phyloP scores from a whole-genome alignment of 495 filamentous ascomycete species.

The Daldinia decipiens region DNA sequence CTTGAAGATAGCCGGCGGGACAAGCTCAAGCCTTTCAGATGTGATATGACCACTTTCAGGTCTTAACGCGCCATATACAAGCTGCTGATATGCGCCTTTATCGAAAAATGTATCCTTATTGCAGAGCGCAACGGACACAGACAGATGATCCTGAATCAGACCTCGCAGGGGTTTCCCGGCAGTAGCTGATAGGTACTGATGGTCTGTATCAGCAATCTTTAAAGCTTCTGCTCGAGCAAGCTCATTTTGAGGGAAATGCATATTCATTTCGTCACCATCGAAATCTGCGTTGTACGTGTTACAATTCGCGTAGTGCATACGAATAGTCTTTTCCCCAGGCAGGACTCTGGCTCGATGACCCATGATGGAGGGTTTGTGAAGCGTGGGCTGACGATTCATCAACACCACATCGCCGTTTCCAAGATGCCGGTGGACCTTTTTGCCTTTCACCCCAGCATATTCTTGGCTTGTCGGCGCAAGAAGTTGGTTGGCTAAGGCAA shows the following conservation, averaged over 20 bases:
- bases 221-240: constrained; percentile 90
- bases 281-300: constrained; percentile 99
- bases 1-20: constrained; percentile 83
- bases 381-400: constrained; percentile 99
- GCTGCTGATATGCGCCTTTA: constrained; percentile 87
- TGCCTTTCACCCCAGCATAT: constrained; percentile 81
- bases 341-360: constrained; percentile 92
- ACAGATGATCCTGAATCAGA: constrained; percentile 98
- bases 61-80: constrained; percentile 87
- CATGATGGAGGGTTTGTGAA: constrained; percentile 99
- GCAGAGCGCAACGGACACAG: constrained; percentile 89
- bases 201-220: constrained; percentile 93
- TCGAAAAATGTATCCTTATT: constrained; percentile 94
- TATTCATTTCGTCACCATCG: constrained; percentile 99
- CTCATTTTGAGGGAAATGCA: constrained; percentile 99
- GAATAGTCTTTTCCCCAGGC: constrained; percentile 93
- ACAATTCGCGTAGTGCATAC: constrained; percentile 99
- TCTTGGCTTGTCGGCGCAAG: constrained; percentile 85
- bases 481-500: constrained; percentile 88
- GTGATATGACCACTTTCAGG: constrained; percentile 87
- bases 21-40: constrained; percentile 74
- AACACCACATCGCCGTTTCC: constrained; percentile 96
- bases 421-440: constrained; percentile 96
- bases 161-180: constrained; percentile 94
- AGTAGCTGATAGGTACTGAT: constrained; percentile 94